Conservation (phyloP, 495 filamentous ascomycete genomes). For the Hypoxylon rickii region DNA sequence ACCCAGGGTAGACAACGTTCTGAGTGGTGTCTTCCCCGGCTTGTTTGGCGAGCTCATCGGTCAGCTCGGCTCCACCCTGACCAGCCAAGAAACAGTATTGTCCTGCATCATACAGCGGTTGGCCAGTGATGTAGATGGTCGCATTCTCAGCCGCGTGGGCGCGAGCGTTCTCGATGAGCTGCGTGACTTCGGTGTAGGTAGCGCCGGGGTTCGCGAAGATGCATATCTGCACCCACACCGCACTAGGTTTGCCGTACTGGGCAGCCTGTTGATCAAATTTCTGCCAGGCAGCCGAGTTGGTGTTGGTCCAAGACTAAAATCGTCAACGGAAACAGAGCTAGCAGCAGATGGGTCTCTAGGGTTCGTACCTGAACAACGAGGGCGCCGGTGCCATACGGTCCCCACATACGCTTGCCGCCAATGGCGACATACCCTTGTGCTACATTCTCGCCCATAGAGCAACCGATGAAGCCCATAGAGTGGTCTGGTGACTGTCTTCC, state of each 20-base stretch:
- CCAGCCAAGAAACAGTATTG: constrained; percentile 34
- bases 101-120: constrained; percentile 37
- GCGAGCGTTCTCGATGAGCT: constrained; percentile 36
- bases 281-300: not conserved
- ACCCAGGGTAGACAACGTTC: constrained; percentile 34
- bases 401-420: not conserved
- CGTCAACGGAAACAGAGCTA: too few relatives aligned
- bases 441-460: constrained; percentile 43
- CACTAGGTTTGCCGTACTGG: not conserved
- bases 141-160: constrained; percentile 34
- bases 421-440: constrained; percentile 17
- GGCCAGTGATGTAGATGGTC: constrained; percentile 37
- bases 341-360: too few relatives aligned
- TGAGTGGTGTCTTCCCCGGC: constrained; percentile 25
- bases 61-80: constrained; percentile 26
- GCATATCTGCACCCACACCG: not conserved
- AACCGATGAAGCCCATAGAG: constrained; percentile 41
- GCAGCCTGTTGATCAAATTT: not conserved
- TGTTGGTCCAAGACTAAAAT: not conserved
- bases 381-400: not conserved
- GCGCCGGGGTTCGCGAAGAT: not conserved
- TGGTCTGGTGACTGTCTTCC: not conserved
- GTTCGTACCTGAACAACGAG: not conserved
- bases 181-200: constrained; percentile 34
- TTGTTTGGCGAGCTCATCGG: constrained; percentile 31